Conservation (phyloP, 441 rosid genomes). For the Jatropha podagrica region DNA sequence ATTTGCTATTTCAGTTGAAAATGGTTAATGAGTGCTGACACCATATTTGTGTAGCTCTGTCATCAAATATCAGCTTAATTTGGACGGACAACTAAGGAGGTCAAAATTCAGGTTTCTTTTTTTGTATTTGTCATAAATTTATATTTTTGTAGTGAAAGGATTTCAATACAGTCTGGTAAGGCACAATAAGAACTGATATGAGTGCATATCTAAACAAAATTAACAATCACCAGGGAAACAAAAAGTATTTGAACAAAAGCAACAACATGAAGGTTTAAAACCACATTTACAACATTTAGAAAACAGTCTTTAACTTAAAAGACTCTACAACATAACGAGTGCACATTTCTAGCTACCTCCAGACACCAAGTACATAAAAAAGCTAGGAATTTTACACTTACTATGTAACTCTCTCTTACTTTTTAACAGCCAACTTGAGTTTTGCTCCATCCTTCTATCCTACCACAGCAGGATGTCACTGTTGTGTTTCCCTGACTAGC, state of each 20-base stretch:
- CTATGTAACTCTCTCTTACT: slow-evolving; percentile 18
- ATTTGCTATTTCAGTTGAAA: too few species aligned
- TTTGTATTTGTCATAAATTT: too few species aligned
- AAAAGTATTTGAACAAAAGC: neutral
- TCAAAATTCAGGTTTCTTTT: too few species aligned
- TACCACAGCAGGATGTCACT: slow-evolving; percentile 17
- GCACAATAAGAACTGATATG: too few species aligned
- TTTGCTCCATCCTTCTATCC: slow-evolving; percentile 21
- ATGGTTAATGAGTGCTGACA: too few species aligned
- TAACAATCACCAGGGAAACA: neutral
- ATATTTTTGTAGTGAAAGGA: too few species aligned
- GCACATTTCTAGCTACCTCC: slow-evolving; percentile 28
- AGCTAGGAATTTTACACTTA: slow-evolving; percentile 11
- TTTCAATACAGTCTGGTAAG: too few species aligned
- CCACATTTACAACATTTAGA: slow-evolving; percentile 36
- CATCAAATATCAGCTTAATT: too few species aligned
- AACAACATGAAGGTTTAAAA: slow-evolving; percentile 1
- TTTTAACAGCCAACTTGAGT: slow-evolving; percentile 19
- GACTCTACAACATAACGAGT: slow-evolving; percentile 36
- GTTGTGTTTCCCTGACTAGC: slow-evolving; percentile 27
- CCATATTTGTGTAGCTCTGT: too few species aligned
- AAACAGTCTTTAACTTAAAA: slow-evolving; percentile 7
- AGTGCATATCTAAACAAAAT: too few species aligned
- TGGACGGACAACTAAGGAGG: too few species aligned
- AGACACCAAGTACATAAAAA: slow-evolving; percentile 22